Conservation (phyloP, 2,329 filamentous ascomycete species). For the Cladophialophora chaetospira region DNA sequence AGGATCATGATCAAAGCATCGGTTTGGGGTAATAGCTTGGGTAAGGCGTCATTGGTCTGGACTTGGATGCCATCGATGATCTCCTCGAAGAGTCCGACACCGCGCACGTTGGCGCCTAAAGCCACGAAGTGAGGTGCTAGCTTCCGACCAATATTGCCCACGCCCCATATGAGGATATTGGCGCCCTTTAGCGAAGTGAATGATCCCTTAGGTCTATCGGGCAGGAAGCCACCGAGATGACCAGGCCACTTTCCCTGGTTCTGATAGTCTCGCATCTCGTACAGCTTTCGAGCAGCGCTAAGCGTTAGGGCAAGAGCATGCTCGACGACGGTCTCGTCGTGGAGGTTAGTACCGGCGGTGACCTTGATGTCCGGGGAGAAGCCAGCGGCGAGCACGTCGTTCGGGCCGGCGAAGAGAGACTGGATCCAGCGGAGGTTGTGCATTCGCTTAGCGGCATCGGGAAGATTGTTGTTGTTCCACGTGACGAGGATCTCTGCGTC, state of each 20-base stretch:
- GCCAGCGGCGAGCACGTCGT: conserved; percentile 64
- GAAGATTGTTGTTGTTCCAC: conserved; percentile 65
- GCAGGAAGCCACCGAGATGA: conserved; percentile 61
- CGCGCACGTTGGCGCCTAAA: conserved; percentile 61
- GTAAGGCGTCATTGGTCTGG: conserved; percentile 55
- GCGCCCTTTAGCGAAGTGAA: conserved; percentile 64
- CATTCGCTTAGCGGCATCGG: conserved; percentile 59
- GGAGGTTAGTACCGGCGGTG: conserved; percentile 64
- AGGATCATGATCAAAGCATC: conserved; percentile 70
- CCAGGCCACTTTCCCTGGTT: conserved; percentile 58
- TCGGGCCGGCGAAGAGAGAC: conserved; percentile 65
- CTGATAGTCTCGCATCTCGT: conserved; percentile 58
- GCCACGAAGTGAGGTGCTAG: conserved; percentile 57
- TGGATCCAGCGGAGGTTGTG: conserved; percentile 65
- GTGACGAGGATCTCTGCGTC: conserved; percentile 64
- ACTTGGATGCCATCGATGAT: conserved; percentile 62
- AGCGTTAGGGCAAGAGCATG: conserved; percentile 58
- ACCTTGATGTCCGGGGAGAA: conserved; percentile 58
- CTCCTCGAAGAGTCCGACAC: conserved; percentile 59
- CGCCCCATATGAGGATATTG: conserved; percentile 63
- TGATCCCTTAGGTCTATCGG: conserved; percentile 47
- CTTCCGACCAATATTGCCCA: conserved; percentile 65
- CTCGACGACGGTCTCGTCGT: conserved; percentile 66
- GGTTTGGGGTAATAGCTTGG: conserved; percentile 56
- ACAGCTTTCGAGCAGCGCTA: conserved; percentile 17